Conservation (phyloP, 176 grass and related monocot genomes). For the Oryza punctata region DNA sequence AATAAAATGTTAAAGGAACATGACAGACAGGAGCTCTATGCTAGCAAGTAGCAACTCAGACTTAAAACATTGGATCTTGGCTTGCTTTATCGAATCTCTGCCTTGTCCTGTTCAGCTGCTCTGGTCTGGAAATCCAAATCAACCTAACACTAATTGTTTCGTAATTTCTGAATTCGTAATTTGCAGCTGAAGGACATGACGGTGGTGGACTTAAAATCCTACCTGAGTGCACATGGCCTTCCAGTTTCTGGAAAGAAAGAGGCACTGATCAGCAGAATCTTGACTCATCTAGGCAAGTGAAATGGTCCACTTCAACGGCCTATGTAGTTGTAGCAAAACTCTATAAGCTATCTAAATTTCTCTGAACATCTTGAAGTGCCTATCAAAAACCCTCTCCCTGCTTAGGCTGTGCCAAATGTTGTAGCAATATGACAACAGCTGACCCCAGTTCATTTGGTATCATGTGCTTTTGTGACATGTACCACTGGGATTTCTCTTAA, state of each 20-base stretch:
- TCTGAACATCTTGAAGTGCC: neutral
- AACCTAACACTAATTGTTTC: neutral
- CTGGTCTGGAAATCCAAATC: neutral
- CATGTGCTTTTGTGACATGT: neutral
- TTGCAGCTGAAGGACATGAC: constrained; percentile 87
- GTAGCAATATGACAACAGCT: neutral
- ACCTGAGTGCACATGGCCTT: constrained; percentile 68
- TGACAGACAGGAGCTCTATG: neutral
- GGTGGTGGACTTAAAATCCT: constrained; percentile 70
- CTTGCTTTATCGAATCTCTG: neutral
- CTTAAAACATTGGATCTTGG: constrained; percentile 14
- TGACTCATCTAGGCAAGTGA: constrained; percentile 90
- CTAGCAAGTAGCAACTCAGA: neutral
- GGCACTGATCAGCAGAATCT: constrained; percentile 70
- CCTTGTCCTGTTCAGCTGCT: neutral
- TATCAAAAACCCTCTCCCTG: neutral
- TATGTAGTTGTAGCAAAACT: neutral
- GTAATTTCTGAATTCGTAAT: constrained; percentile 13
- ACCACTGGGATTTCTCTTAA: neutral
- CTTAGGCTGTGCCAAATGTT: constrained; percentile 26
- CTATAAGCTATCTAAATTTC: neutral
- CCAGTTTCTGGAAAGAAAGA: constrained; percentile 88
- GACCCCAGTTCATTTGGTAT: neutral
- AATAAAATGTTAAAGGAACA: constrained; percentile 20
- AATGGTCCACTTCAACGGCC: neutral